Percentiles rank a stretch among this genome's conserved stretches.
These are phyloP conservation scores for Tetradesmus obliquus DNA, from an alignment of 139 green algal genomes.

Conservation along the genomic window DNA sequence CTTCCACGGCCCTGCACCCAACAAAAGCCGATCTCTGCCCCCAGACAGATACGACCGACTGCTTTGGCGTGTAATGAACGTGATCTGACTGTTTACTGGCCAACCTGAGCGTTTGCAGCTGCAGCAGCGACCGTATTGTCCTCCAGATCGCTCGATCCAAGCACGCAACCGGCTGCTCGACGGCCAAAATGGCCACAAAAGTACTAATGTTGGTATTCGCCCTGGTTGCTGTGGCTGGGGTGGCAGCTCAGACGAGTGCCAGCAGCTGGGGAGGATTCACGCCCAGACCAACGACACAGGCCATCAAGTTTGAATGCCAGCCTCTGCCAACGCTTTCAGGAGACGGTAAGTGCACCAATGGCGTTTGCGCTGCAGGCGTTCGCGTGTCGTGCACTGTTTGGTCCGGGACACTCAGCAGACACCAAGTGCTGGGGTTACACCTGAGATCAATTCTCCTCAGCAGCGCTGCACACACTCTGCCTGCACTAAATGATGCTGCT, in stretches of 20 bases:
- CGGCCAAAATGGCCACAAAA: background rate
- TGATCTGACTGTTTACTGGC: no score
- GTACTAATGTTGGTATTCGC: background rate
- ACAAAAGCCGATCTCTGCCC: no score
- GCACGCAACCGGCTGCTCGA: background rate
- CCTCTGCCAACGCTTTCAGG: background rate
- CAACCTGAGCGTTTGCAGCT: no score
- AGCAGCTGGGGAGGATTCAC: background rate
- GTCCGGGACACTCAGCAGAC: background rate
- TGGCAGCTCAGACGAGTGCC: background rate
- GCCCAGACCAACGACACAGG: background rate
- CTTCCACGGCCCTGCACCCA: no score
- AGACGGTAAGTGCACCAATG: background rate
- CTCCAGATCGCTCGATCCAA: background rate
- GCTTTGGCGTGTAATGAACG: no score
- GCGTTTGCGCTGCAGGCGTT: background rate
- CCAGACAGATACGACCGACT: no score
- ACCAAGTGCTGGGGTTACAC: no score
- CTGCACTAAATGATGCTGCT: no score
- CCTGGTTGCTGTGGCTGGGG: background rate
- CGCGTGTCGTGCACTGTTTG: background rate
- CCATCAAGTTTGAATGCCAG: background rate
- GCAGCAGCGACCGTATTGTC: background rate
- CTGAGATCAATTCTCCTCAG: no score
- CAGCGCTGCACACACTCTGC: no score